phyloP scores from a whole-genome alignment of 169 alveolate species.

The Eimeria maxima region DNA sequence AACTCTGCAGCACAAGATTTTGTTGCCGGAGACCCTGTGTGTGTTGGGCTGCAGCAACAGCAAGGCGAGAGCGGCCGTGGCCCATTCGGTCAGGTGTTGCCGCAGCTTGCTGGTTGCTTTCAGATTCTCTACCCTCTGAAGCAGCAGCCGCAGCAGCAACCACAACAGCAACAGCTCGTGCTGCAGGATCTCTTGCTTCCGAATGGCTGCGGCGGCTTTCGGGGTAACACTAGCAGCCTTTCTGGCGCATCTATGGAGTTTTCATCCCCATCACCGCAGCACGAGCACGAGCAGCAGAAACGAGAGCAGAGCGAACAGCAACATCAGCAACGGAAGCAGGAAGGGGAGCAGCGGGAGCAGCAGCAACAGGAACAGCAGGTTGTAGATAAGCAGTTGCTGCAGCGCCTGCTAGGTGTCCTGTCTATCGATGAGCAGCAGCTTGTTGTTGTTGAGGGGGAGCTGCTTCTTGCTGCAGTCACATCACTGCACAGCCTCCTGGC shows the following conservation, averaged over 20 bases:
- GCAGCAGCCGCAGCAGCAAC: conserved; percentile 61
- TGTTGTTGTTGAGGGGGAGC: conserved; percentile 64
- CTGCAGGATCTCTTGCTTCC: conserved; percentile 54
- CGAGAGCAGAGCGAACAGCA: neutral
- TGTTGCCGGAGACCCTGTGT: neutral
- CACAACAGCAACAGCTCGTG: conserved; percentile 18
- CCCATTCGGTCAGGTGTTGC: conserved; percentile 67
- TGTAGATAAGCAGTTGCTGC: conserved; percentile 2
- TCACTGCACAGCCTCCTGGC: conserved; percentile 18
- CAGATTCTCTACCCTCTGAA: conserved; percentile 61
- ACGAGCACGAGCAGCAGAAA: conserved; percentile 30
- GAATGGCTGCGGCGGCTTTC: neutral
- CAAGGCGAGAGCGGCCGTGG: conserved; percentile 24
- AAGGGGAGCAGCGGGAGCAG: neutral
- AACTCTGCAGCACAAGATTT: neutral
- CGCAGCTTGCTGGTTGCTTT: conserved; percentile 66
- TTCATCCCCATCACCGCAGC: neutral
- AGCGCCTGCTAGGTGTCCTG: conserved; percentile 3
- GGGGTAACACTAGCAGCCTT: conserved; percentile 3
- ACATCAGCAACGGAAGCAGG: conserved; percentile 12
- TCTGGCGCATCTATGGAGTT: neutral
- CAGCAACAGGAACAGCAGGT: conserved; percentile 2
- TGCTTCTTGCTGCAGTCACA: conserved; percentile 54
- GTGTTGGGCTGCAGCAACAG: conserved; percentile 43
- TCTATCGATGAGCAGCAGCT: conserved; percentile 59